Evolutionary conservation across 2,329 filamentous ascomycete species (phyloP).

Genomic region (Diatrype stigma): DNA sequence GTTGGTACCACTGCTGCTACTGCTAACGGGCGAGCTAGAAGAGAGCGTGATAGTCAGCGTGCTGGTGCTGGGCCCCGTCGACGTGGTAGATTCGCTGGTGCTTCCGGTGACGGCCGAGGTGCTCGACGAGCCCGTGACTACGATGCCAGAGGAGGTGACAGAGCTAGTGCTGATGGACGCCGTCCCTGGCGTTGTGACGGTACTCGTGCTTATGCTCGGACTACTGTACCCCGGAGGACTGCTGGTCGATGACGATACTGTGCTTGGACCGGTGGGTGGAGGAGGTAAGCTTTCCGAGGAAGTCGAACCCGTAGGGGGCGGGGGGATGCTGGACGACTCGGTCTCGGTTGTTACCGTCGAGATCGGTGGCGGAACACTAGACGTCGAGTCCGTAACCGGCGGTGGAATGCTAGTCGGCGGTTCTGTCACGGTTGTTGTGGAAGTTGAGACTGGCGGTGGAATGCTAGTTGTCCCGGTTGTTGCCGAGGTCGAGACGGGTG

Average conservation of each 20-base stretch:
- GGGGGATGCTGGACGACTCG: too few species aligned
- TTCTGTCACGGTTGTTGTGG: too few species aligned
- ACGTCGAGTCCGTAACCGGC: too few species aligned
- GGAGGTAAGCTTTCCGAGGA: neutral
- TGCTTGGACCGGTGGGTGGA: constrained; percentile 1
- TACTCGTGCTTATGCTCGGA: neutral
- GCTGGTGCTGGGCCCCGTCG: neutral
- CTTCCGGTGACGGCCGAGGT: too few species aligned
- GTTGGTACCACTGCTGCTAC: neutral
- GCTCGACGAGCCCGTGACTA: too few species aligned
- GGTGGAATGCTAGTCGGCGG: too few species aligned
- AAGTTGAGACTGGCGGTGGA: too few species aligned
- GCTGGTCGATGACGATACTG: constrained; percentile 4
- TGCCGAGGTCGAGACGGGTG: too few species aligned
- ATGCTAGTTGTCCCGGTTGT: too few species aligned
- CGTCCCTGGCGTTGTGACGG: neutral
- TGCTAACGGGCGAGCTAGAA: neutral
- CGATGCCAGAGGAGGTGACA: too few species aligned
- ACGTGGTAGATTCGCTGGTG: neutral
- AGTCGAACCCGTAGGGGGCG: neutral
- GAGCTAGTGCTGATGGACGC: neutral
- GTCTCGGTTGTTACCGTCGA: too few species aligned
- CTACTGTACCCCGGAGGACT: neutral
- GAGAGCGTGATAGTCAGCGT: neutral
- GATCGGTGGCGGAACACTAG: too few species aligned